Base-by-base conservation (phyloP, 306 rosid genomes). In the Lathyrus tuberosus region DNA sequence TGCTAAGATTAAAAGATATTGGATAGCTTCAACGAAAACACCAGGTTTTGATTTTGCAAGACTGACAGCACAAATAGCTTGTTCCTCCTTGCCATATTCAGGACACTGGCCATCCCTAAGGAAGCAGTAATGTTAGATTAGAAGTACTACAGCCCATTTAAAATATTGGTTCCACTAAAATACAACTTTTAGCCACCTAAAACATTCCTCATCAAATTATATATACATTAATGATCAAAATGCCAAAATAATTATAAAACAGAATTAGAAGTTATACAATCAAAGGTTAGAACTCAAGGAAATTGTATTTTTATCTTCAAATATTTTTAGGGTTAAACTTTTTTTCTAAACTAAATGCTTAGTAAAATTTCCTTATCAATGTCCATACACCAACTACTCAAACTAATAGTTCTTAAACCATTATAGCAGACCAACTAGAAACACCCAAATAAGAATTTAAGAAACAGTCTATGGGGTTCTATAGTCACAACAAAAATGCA, bases 91-190 rank as follows among this genome's bases (percentile, higher is more conserved):
- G 47, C 91, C 81, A 80, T 74, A 94, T 82, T 94, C 97, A 16
- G 96, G 97, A 83, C 97, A 94, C 49, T 88, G 96, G 37, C 97
- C 97, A 88, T 94, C 99, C 92, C 99, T 94, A 67, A 69, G 67
- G 73, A 85, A 83, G 61, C 35, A 76, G 41, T 58, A 82, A 70
- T 4, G 47, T 67, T 51, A 73, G 48, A 77, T 53, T 53, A 62
- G 77, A 72, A 53, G 65, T 12, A 70, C 51, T 12, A 12, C 35
- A 72, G 20, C 44, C 61, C 28, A 42, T 16, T 49, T 30, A 56
- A 68, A 68, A 78, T 62, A 75, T 17, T 17, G 75, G 62, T 44
- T 15, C 69, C 26, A 24, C 12, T 54, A 17, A 16, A 76, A 15
- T 26, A 51, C 68, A 68, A 70, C 3, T 3, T 56, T 64, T 46